These are phyloP conservation scores for Puccinia horiana DNA, from an alignment of 1,284 basidiomycete species.

Conservation along the genomic window DNA sequence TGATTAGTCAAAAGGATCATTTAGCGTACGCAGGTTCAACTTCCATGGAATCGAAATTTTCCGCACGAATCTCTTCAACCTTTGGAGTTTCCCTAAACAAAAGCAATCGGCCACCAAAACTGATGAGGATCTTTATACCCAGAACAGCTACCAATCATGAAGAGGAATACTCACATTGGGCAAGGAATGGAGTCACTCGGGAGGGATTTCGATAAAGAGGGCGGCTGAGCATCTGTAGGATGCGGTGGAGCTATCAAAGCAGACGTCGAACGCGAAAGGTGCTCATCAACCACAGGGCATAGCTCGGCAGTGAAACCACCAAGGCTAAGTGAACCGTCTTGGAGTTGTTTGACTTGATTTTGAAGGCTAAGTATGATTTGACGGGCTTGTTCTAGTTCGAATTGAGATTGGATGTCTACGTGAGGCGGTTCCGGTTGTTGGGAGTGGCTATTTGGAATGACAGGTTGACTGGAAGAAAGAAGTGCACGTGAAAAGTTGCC, in stretches of 20 bases:
- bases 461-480: neutral
- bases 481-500: neutral
- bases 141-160: neutral
- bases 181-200: neutral
- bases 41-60: neutral
- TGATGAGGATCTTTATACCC: no score
- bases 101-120: no score
- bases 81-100: neutral
- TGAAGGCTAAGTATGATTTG: slow-evolving; percentile 8
- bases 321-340: neutral
- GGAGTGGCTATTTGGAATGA: neutral
- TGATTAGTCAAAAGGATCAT: neutral
- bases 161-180: neutral
- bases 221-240: neutral
- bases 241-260: no score
- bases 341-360: slow-evolving; percentile 5
- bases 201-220: neutral
- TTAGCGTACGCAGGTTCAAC: neutral
- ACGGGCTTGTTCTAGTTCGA: slow-evolving; percentile 1
- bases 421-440: neutral
- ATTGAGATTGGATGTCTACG: neutral
- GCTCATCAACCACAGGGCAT: neutral
- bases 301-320: neutral
- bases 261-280: neutral
- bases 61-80: neutral